A percentile compares a stretch with the other conserved stretches of the same genome.
These are phyloP conservation scores for Pugionium dolabratum DNA, from an alignment of 345 rosid species.

Conservation along the genomic window DNA sequence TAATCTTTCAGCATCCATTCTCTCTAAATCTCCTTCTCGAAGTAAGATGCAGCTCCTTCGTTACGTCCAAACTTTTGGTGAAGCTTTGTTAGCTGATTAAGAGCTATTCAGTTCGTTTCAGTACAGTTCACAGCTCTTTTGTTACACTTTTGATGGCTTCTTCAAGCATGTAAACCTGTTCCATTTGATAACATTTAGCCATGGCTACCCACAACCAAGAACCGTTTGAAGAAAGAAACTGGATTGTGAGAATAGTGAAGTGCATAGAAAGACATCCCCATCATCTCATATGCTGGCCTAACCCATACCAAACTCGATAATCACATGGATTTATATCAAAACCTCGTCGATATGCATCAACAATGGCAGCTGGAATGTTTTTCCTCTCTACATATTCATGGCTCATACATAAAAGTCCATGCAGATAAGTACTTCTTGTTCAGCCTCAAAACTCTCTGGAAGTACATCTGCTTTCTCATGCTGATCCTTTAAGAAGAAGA, in stretches of 20 bases:
- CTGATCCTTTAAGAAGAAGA: slow-evolving; percentile 66
- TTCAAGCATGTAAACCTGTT: too few relatives aligned
- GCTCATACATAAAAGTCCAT: slow-evolving; percentile 98
- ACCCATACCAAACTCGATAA: slow-evolving; percentile 97
- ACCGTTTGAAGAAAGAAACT: slow-evolving; percentile 84
- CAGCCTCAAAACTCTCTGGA: slow-evolving; percentile 91
- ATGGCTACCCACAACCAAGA: slow-evolving; percentile 96
- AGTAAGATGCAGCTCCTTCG: slow-evolving; percentile 90
- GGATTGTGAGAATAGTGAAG: slow-evolving; percentile 90
- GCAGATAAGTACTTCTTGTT: slow-evolving; percentile 88
- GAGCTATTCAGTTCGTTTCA: slow-evolving; percentile 90
- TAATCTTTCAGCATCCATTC: slow-evolving; percentile 96
- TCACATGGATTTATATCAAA: slow-evolving; percentile 89
- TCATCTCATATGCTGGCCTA: slow-evolving; percentile 99
- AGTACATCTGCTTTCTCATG: slow-evolving; percentile 94
- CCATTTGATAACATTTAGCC: slow-evolving; percentile 91
- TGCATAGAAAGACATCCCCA: slow-evolving; percentile 87
- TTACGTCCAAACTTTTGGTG: slow-evolving; percentile 62
- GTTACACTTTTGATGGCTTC: slow-evolving; percentile 94
- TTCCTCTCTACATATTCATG: slow-evolving; percentile 98
- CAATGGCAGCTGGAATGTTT: slow-evolving; percentile 86
- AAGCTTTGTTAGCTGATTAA: slow-evolving; percentile 78
- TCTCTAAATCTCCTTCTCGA: slow-evolving; percentile 83
- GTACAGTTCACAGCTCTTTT: slow-evolving; percentile 77
- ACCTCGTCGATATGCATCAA: slow-evolving; percentile 89